Evolutionary conservation across 2,329 filamentous ascomycete genomes (phyloP), one percentile per base, ranked within the genome.

Genomic region (Venturia nashicola): DNA sequence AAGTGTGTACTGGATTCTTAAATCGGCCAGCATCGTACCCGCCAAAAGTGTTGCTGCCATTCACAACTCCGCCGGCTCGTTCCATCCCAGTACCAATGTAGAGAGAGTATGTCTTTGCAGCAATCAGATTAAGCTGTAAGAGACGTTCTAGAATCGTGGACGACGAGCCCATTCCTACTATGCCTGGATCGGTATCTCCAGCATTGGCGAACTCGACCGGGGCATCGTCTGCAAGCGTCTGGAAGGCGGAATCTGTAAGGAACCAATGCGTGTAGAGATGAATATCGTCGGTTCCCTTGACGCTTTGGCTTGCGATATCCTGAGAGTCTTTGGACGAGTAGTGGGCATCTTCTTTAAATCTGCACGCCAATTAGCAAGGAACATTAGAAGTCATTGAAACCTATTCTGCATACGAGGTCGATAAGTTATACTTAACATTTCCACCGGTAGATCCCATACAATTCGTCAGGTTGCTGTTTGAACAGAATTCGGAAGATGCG

Each of bases 1-100:
- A 70, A 18, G 62, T 61, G 65, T 75, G 69, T 1, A 73, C 70
- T 0, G 66, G 67, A 40, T 73, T 75, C 1, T 70, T 71, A 65
- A 78, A 77, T 23, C 76, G 74, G 32, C 75, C 75, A 14, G 75
- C 73, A 66, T 79, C 77, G 65, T 75, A 78, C 27, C 77, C 77
- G n/a, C 77, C 77, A 44, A 78, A 75, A 3, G 73, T 72, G 44
- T 76, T 74, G 65, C 73, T 76, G 34, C 77, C 77, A 62, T 78
- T 78, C 34, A 76, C 71, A 2, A 65, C 67, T 18, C 77, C 76
- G 18, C 74, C 75, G 1, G 75, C 75, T 40, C 75, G 72, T 46
- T 74, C 72, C 66, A 76, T 75, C 32, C 73, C 73, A 61, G 76
- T 73, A 2, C 76, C 77, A 55, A 77, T 74, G 66, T 78, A 78